These are phyloP conservation scores for Primulina eburnea DNA, from an alignment of 257 asterid genomes.

Conservation along the genomic window DNA sequence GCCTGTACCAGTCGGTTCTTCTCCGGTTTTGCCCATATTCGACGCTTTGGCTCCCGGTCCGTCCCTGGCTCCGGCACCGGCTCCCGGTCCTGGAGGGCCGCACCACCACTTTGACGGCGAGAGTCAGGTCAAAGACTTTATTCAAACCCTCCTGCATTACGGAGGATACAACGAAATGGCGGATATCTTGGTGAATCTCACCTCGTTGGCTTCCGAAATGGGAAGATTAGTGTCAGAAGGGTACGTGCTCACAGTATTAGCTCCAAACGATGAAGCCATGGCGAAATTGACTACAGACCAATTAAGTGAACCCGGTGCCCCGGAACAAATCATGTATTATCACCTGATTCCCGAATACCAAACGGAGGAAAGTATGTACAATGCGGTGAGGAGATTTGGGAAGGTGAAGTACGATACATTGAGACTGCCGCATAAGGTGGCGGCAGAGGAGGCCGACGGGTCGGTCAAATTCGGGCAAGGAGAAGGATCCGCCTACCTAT, in stretches of 20 bases:
- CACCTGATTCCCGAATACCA: slow-evolving; percentile 89
- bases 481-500: slow-evolving; percentile 67
- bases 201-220: slow-evolving; percentile 89
- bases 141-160: slow-evolving; percentile 77
- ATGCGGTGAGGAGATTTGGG: slow-evolving; percentile 84
- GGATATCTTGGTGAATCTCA: slow-evolving; percentile 75
- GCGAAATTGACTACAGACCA: slow-evolving; percentile 84
- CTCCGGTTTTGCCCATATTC: slow-evolving; percentile 61
- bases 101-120: slow-evolving; percentile 94
- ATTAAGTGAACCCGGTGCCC: slow-evolving; percentile 86
- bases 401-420: slow-evolving; percentile 74
- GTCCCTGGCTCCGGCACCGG: slow-evolving; percentile 87
- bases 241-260: slow-evolving; percentile 71
- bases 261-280: slow-evolving; percentile 97
- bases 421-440: slow-evolving; percentile 78
- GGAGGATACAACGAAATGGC: slow-evolving; percentile 97
- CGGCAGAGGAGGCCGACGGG: slow-evolving; percentile 94
- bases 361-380: slow-evolving; percentile 96
- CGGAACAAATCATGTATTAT: slow-evolving; percentile 90
- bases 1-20: slow-evolving; percentile 57
- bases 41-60: slow-evolving; percentile 95
- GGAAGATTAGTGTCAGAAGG: slow-evolving; percentile 89
- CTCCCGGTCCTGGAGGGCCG: slow-evolving; percentile 94
- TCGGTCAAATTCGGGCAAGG: slow-evolving; percentile 78
- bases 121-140: slow-evolving; percentile 88